Base-by-base conservation (phyloP, 768 basidiomycete genomes). In the Amanita fuliginea region DNA sequence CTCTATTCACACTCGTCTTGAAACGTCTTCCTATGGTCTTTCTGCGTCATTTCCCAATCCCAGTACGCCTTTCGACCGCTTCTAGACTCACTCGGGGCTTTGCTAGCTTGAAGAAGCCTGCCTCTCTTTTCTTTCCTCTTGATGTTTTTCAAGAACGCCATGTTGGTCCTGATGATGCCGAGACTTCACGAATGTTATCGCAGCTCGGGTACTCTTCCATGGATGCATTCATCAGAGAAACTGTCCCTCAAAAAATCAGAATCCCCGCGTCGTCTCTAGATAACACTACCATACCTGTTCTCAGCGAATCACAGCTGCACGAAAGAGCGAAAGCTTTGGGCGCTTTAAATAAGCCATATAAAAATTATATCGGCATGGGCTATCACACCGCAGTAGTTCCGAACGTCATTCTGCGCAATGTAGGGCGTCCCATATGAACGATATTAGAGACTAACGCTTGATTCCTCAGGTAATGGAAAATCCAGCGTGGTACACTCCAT, bases 301-400 rank as follows among this genome's bases (percentile, higher is more conserved):
- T 90, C 53, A 92, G 88, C 62, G 96, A 99, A 67, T 79, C 84
- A 1, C 85, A 98, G 67, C 73, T 99, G 36, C 70, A 83, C 48
- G 66, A 70, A 16, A 72, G 87, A 47, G 92, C 88, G 0, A 83
- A 81, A 60, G 75, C 76, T 56, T 68, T 98, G 8, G 93, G 81
- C n/a, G 67, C 61, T 13, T 72, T 77, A 62, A 98, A 99, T 67
- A 78, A 83, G 66, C 70, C 77, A 4, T 86, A 85, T 65, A 88
- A 84, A 72, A 94, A 83, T 60, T 98, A 92, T 65, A 99, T 98
- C 60, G 96, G 96, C 32, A 92, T 97, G 91, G 95, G 96, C 7
- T 99, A 96, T 66, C 89, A 94, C 61, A 83, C 83, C 56, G 91
- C 93, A 3, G 89, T 95, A 41, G 88, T 95, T 4, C 94, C 94